Evolutionary conservation across 805 yeast genomes (phyloP), one percentile per base, ranked within the genome.

Genomic region (Metschnikowia cubensis): DNA sequence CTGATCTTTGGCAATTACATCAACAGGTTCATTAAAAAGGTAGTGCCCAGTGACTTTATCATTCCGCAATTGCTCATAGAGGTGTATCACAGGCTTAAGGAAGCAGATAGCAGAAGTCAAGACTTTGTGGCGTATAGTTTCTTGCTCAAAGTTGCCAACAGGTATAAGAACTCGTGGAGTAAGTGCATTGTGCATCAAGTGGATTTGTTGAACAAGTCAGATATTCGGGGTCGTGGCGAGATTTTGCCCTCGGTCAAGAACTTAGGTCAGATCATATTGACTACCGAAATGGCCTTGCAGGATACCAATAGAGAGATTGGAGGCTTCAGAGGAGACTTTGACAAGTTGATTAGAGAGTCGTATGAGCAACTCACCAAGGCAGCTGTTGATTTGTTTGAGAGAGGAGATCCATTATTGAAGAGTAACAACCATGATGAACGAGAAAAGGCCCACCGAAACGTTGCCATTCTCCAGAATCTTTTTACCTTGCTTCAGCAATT

Each of bases 121-220:
- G 96, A 87, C 54, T 88, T 77, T 57, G 62, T 73, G 35, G 67
- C 78, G 18, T 69, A 79, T 51, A 73, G 76, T 36, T 70, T 76
- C 47, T 70, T 85, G 53, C 73, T 71, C 32, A 80, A 79, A 52
- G 55, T 83, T 4, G 67, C 71, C n/a, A 81, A 81, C 29, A 79
- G 78, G 61, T 69, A 82, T 40, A 68, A 67, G 37, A 66, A 65
- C 34, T 70, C 72, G 15, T 89, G 96, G 96, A 67, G 68, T 17
- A 79, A 78, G 53, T 81, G 79, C 53, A 65, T 85, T 21, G 79
- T 77, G 15, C 68, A 67, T n/a, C 89, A 87, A 62, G 66, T 79
- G 22, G 74, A 70, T 18, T 38, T 60, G 34, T 54, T 73, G 35
- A 65, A 66, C 46, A 70, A 68, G 49, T 64, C 74, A 1, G 63